Evolutionary conservation across 2,329 filamentous ascomycete species (phyloP), one percentile per base, ranked within the genome.

Genomic region (Exophiala spinifera): DNA sequence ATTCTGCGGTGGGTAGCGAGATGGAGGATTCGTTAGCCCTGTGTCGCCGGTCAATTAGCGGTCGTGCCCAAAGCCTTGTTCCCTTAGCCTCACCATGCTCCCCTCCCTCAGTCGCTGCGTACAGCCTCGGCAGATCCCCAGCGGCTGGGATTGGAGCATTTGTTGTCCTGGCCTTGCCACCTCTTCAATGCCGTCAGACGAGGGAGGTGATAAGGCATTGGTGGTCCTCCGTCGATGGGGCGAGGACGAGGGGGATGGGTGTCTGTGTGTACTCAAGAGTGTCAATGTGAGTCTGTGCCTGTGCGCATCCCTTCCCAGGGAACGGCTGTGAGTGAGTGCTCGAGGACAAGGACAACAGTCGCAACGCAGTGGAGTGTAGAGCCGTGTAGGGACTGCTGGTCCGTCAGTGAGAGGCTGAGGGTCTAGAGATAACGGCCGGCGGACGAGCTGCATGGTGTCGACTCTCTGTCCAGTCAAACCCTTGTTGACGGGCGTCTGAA

Each of bases 61-160:
- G 50, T 6, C 21, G 28, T 49, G 48, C 49, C 25, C 52, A 49
- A 58, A 58, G 56, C 56, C 56, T 58, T 49, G 56, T 58, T 49
- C 44, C 20, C 23, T 52, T 55, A 51, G 52, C n/a, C n/a, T n/a
- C n/a, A n/a, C n/a, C n/a, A n/a, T n/a, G 43, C 49, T 58, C 21
- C 40, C 50, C 47, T 33, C 43, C 45, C 33, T 45, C 28, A 48
- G n/a, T n/a, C 52, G 23, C 20, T 31, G 44, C 53, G 45, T 55
- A 54, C 57, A 60, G 57, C 57, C 57, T 60, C 57, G 57, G 57
- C 54, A 60, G 57, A 60, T 57, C 48, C 21, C 48, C 40, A 48
- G 28, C 55, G 47, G 49, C 33, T 55, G 50, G 51, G 33, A 50
- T 40, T 52, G 31, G 37, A 46, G 39, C 33, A 19, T 21, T 39